Conservation (phyloP, 2,329 filamentous ascomycete genomes). For the Penicillium sp. region DNA sequence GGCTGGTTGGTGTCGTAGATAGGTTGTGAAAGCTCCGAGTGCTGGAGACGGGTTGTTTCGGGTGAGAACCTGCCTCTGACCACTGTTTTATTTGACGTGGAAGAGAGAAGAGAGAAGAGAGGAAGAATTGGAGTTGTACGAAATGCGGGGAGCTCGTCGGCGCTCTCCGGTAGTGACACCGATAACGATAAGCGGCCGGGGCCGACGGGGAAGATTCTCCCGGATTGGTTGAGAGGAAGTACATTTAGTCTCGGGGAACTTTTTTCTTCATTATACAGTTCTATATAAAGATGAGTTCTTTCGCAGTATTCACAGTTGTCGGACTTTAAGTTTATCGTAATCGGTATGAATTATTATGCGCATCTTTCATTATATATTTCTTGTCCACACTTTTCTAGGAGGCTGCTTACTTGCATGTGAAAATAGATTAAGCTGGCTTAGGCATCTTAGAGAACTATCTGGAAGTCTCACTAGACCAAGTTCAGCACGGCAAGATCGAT, state of each 20-base stretch:
- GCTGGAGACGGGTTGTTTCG: not conserved
- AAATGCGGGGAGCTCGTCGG: slow-evolving; percentile 11
- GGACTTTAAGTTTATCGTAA: not conserved
- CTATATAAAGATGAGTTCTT: not conserved
- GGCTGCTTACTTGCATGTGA: not conserved
- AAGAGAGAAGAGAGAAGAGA: not conserved
- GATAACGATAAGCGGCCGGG: slow-evolving; percentile 17
- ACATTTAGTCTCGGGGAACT: too few species aligned
- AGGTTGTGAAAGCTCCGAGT: not conserved
- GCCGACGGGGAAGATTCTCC: not conserved
- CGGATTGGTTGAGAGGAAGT: not conserved
- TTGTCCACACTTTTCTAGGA: not conserved
- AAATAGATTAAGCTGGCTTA: not conserved
- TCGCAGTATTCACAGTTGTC: not conserved
- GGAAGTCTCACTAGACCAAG: not conserved
- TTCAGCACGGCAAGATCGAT: not conserved
- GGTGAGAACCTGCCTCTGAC: not conserved
- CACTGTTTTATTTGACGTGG: not conserved
- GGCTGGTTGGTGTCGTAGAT: not conserved
- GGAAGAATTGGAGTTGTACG: not conserved
- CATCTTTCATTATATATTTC: not conserved
- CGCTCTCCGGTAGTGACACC: slow-evolving; percentile 6
- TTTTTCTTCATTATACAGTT: not conserved
- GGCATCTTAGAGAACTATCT: not conserved
- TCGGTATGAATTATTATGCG: not conserved